Evolutionary conservation across 2,329 filamentous ascomycete genomes (phyloP).

Genomic region (Aspergillus chevalieri): DNA sequence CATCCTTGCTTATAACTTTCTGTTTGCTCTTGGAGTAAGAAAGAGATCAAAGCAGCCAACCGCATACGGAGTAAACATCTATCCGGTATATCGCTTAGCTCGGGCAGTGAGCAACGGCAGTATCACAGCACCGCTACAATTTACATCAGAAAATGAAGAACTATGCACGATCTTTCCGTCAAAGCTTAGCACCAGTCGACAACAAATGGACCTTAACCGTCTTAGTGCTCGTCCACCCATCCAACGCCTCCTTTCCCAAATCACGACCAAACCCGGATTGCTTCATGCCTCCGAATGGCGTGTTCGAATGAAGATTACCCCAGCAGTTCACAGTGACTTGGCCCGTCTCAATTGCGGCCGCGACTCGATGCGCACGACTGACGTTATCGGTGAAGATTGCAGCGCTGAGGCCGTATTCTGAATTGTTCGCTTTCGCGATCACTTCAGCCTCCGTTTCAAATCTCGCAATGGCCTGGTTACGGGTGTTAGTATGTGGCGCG

Average conservation of each 20-base stretch:
- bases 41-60: too few species aligned
- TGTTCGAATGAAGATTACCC: slow-evolving; percentile 19
- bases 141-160: too few species aligned
- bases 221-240: slow-evolving; percentile 19
- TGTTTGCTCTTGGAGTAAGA: too few species aligned
- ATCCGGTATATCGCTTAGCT: too few species aligned
- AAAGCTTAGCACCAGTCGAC: not conserved
- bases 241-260: slow-evolving; percentile 22
- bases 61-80: too few species aligned
- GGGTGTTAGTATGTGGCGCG: too few species aligned
- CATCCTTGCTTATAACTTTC: too few species aligned
- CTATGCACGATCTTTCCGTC: too few species aligned
- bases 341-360: slow-evolving; percentile 15
- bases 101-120: too few species aligned
- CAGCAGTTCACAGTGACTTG: slow-evolving; percentile 23
- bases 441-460: slow-evolving; percentile 57
- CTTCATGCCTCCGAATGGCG: slow-evolving; percentile 23
- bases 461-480: slow-evolving; percentile 52
- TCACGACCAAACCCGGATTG: slow-evolving; percentile 23
- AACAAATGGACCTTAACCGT: slow-evolving; percentile 16
- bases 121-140: too few species aligned
- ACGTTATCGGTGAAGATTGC: slow-evolving; percentile 23
- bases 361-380: slow-evolving; percentile 19
- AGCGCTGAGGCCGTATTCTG: slow-evolving; percentile 25
- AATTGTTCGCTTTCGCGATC: slow-evolving; percentile 51